phyloP scores from a whole-genome alignment of 148 eudicot genomes.

The Vaccinium macrocarpon region DNA sequence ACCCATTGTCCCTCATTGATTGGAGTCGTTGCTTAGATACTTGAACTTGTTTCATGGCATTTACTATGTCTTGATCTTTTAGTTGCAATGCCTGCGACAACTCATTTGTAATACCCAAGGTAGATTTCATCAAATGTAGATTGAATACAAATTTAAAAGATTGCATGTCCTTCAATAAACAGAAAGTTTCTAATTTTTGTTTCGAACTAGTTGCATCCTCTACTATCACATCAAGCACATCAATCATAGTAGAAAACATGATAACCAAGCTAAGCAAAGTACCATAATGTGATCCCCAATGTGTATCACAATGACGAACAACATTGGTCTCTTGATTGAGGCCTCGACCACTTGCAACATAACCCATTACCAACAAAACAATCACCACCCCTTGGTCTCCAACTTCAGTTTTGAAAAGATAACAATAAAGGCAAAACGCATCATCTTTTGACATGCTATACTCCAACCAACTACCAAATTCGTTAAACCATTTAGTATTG shows the following conservation, averaged over 20 bases:
- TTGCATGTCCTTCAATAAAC: not conserved
- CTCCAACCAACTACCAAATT: not conserved
- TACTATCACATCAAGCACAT: not conserved
- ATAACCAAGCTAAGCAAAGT: constrained; percentile 5
- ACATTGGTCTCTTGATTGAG: constrained; percentile 15
- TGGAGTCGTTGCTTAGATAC: not conserved
- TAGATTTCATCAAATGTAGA: constrained; percentile 1
- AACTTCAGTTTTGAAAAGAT: not conserved
- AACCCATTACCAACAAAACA: constrained; percentile 13
- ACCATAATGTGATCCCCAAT: constrained; percentile 6
- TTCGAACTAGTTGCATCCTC: not conserved
- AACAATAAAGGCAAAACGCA: not conserved
- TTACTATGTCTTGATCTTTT: not conserved
- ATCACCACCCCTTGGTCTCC: constrained; percentile 9
- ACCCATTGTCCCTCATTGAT: not conserved
- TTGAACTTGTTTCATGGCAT: not conserved
- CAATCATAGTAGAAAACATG: constrained; percentile 15
- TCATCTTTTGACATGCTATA: constrained; percentile 12
- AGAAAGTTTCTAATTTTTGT: not conserved
- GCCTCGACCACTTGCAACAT: constrained; percentile 17
- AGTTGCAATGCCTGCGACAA: not conserved
- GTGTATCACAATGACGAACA: not conserved
- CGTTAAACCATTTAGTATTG: not conserved
- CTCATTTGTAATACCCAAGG: not conserved
- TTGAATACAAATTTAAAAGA: not conserved